Evolutionary conservation across 2,329 filamentous ascomycete genomes (phyloP).

Genomic region (Emergomyces pasteurianus): DNA sequence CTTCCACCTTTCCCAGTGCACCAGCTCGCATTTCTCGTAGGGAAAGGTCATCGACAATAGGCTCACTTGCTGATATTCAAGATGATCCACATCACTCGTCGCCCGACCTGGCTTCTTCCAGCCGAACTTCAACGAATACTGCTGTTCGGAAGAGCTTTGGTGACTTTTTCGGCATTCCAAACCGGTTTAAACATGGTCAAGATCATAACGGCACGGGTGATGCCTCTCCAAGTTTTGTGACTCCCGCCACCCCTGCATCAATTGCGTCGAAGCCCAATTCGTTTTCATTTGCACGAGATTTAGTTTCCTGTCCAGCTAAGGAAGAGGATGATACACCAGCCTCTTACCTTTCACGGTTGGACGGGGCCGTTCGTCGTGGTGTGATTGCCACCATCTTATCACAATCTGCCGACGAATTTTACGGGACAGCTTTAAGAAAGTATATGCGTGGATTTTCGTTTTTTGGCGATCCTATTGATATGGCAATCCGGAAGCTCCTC

Average conservation of each 20-base stretch:
- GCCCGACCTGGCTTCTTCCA: slow-evolving; percentile 44
- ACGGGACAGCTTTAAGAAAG: slow-evolving; percentile 69
- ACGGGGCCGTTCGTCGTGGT: slow-evolving; percentile 67
- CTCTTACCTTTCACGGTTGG: slow-evolving; percentile 73
- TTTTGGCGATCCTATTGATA: slow-evolving; percentile 94
- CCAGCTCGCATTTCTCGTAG: slow-evolving; percentile 48
- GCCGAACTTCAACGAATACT: slow-evolving; percentile 69
- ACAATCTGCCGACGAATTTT: slow-evolving; percentile 76
- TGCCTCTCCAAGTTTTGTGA: slow-evolving; percentile 47
- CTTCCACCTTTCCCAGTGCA: slow-evolving; percentile 44
- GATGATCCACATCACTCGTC: slow-evolving; percentile 58
- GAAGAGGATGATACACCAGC: slow-evolving; percentile 82
- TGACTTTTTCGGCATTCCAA: slow-evolving; percentile 65
- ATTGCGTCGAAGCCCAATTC: slow-evolving; percentile 71
- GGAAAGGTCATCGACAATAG: slow-evolving; percentile 79
- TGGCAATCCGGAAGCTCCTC: slow-evolving; percentile 87
- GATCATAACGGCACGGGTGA: slow-evolving; percentile 56
- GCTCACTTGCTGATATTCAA: slow-evolving; percentile 62
- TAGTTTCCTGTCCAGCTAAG: slow-evolving; percentile 52
- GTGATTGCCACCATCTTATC: slow-evolving; percentile 76
- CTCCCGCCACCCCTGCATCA: slow-evolving; percentile 57
- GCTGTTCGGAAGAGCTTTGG: slow-evolving; percentile 85
- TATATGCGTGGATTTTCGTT: slow-evolving; percentile 94
- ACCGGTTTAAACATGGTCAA: slow-evolving; percentile 68
- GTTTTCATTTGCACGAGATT: slow-evolving; percentile 61